Evolutionary conservation across 495 filamentous ascomycete genomes (phyloP), one percentile per base, ranked within the genome.

Genomic region (Opeltia flavorubescens): DNA sequence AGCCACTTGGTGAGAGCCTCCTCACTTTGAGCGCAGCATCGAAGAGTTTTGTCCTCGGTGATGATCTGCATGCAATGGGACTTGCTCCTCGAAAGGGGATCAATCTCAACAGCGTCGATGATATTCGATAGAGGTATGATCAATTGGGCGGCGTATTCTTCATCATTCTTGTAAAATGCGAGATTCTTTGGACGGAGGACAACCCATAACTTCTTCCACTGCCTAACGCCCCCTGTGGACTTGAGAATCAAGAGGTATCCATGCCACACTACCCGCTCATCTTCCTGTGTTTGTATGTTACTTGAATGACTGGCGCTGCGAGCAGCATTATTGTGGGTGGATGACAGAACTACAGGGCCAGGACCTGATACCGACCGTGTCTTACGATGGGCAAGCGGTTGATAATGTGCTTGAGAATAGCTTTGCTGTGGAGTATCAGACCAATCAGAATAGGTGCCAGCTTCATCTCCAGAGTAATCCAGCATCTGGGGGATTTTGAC

Each of bases 131-230:
- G 74, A 2, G 82, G 79, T 38, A 95, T 69, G 55, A 98, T 81
- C 44, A 88, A 81, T 48, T 82, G 66, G 2, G 89, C 85, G 15
- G 83, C 82, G 60, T 95, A 95, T 66, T 98, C 91, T 62, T 81
- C 69, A 36, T 93, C 88, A 55, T 89, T 81, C 63, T 95, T 96
- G 67, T 98, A 96, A 18, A 96, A 77, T 5, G 86, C 84, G 40
- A 96, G 63, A 44, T 85, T 85, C 49, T 83, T 81, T 0, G 87
- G 80, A 28, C 89, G 83, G n/a, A 96, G 66, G 0, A 98, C 91
- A 0, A 81, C 80, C 91, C 91, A 98, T 27, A 85, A 70, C 51
- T 84, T 82, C 68, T 94, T 95, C 91, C 91, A 98, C 56, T 91
- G 85, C 28, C 82, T 79, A 31, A 98, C 81, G 5, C 84, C 85